These are phyloP conservation scores for Russula compacta DNA, from an alignment of 768 basidiomycete genomes.

Conservation along the genomic window DNA sequence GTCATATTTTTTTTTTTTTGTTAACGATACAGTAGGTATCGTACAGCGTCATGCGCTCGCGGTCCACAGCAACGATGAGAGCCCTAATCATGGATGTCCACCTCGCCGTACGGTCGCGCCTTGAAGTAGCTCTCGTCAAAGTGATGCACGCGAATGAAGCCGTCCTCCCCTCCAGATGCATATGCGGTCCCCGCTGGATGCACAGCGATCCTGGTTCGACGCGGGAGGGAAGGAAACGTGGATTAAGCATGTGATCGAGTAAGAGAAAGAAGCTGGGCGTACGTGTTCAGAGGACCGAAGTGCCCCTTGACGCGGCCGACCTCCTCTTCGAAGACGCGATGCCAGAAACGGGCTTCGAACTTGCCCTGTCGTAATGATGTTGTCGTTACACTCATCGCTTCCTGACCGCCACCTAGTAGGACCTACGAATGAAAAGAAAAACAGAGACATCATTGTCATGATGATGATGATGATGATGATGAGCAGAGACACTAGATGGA, in stretches of 20 bases:
- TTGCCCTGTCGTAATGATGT: slow-evolving; percentile 91
- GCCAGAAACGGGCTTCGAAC: slow-evolving; percentile 98
- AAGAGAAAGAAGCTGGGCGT: slow-evolving; percentile 29
- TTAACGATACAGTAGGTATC: not conserved
- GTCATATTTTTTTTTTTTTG: not conserved
- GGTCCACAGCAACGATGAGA: not conserved
- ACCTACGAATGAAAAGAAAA: slow-evolving; percentile 38
- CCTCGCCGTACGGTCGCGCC: slow-evolving; percentile 82
- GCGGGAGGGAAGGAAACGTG: not conserved
- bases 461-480: too few relatives aligned
- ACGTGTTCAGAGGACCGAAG: slow-evolving; percentile 96
- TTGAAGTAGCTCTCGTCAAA: slow-evolving; percentile 95
- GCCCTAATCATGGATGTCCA: slow-evolving; percentile 38
- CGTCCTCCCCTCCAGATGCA: slow-evolving; percentile 95
- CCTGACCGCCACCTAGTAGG: slow-evolving; percentile 93
- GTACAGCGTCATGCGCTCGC: not conserved
- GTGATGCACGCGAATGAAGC: slow-evolving; percentile 84
- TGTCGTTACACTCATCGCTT: slow-evolving; percentile 95
- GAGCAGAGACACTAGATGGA: not conserved
- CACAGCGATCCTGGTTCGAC: not conserved
- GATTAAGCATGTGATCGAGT: not conserved
- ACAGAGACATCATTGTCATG: not conserved
- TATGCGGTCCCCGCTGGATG: slow-evolving; percentile 59
- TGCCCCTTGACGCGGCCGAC: slow-evolving; percentile 96
- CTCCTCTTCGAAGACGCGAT: slow-evolving; percentile 94